phyloP scores from a whole-genome alignment of 257 asterid species.

The Capsicum rhomboideum region DNA sequence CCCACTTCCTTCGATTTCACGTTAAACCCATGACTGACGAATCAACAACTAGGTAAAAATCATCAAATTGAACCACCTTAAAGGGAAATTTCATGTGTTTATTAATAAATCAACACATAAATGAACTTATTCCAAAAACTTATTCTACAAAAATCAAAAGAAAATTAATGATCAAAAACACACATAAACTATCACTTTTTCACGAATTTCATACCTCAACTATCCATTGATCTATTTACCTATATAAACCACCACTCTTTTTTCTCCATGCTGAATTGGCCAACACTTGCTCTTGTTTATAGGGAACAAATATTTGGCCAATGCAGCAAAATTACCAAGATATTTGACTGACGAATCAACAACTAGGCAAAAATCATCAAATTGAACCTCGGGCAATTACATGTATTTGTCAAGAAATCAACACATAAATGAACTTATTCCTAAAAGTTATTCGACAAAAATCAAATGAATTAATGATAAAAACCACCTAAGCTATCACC shows the following conservation, averaged over 20 bases:
- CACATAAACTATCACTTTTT: no score
- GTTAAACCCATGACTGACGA: background rate
- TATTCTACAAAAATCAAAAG: no score
- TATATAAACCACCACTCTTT: background rate
- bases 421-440: background rate
- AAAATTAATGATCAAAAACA: background rate
- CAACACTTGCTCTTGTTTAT: background rate
- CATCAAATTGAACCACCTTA: background rate
- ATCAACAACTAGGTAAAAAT: background rate
- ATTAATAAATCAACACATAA: background rate
- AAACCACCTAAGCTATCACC: no score
- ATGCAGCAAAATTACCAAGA: background rate
- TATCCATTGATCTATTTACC: background rate
- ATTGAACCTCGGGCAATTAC: background rate
- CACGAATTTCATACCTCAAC: background rate
- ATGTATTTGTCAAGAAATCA: background rate
- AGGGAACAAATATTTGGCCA: background rate
- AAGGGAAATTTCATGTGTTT: background rate
- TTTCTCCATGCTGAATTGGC: background rate
- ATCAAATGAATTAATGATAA: background rate
- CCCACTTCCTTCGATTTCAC: no score
- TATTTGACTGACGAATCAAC: background rate
- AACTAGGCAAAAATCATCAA: background rate
- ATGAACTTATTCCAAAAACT: background rate
- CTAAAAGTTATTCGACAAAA: no score